phyloP scores from a whole-genome alignment of 108 stramenopile genomes.

The Stephanodiscus minutulus region DNA sequence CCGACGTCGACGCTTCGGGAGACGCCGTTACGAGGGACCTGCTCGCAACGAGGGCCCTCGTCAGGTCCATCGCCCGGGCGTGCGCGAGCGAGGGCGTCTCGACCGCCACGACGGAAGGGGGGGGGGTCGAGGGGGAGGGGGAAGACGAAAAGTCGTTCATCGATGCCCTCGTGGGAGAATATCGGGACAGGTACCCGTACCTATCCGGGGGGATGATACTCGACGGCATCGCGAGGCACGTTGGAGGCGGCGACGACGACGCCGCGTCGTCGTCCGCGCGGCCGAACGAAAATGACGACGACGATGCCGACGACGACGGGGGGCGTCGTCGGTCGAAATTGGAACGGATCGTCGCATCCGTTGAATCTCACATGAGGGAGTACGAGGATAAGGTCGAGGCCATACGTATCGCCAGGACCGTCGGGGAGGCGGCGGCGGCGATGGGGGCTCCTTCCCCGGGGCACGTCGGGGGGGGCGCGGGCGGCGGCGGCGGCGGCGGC shows the following conservation, averaged over 20 bases:
- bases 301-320: background rate
- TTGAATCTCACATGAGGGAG: constrained; percentile 23
- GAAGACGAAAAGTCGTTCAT: background rate
- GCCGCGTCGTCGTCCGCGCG: background rate
- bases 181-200: constrained; percentile 9
- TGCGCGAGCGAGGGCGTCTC: constrained; percentile 3
- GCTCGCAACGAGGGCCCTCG: constrained; percentile 16
- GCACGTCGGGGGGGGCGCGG: background rate
- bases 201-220: constrained; percentile 6
- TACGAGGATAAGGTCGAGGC: constrained; percentile 18
- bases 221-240: constrained; percentile 8
- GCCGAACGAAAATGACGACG: background rate
- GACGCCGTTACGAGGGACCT: constrained; percentile 4
- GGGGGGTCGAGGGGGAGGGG: background rate
- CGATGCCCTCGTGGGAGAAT: constrained; percentile 18
- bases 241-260: background rate
- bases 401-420: background rate
- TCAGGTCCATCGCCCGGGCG: constrained; percentile 13
- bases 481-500: background rate
- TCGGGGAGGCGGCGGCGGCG: background rate
- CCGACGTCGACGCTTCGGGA: background rate
- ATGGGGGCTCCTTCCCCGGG: too few species aligned
- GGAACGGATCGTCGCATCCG: background rate
- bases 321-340: background rate
- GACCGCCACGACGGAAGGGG: too few species aligned